Evolutionary conservation across 2,329 filamentous ascomycete genomes (phyloP).

Genomic region (Colletotrichum sp.): DNA sequence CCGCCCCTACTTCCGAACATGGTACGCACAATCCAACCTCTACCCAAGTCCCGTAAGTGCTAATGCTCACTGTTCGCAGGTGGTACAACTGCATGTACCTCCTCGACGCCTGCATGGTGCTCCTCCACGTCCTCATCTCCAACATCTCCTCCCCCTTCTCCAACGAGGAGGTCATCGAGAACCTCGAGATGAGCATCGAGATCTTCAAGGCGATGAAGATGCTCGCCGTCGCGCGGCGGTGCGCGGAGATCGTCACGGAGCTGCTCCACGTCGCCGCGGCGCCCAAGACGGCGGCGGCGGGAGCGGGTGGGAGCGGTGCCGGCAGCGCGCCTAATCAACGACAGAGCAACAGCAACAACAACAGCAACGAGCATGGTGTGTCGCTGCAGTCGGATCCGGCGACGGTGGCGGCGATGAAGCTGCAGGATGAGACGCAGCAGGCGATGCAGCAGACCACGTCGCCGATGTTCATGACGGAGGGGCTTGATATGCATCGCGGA

Average conservation of each 20-base stretch:
- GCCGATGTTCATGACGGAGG: not conserved
- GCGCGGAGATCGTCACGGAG: conserved; percentile 15
- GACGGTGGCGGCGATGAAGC: not conserved
- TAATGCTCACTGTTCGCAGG: not conserved
- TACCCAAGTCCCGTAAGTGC: not conserved
- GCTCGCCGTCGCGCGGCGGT: conserved; percentile 13
- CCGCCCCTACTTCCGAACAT: conserved; percentile 14
- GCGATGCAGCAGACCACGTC: not conserved
- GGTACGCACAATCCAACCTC: not conserved
- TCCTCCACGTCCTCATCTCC: conserved; percentile 15
- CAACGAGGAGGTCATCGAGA: conserved; percentile 6
- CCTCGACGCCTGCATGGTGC: conserved; percentile 16
- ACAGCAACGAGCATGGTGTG: not conserved
- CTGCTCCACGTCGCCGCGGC: conserved; percentile 3
- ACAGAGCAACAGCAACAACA: not conserved
- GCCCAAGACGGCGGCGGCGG: not conserved
- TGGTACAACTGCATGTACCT: conserved; percentile 21
- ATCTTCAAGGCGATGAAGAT: conserved; percentile 20
- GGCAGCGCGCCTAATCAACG: not conserved
- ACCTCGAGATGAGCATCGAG: conserved; percentile 18
- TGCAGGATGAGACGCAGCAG: not conserved
- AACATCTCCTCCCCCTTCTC: conserved; percentile 12
- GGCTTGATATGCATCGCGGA: not conserved
- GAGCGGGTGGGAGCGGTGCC: not conserved
- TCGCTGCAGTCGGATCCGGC: not conserved